Evolutionary conservation across 2,329 filamentous ascomycete species (phyloP).

Genomic region (Neophaeococcomyces aloes): DNA sequence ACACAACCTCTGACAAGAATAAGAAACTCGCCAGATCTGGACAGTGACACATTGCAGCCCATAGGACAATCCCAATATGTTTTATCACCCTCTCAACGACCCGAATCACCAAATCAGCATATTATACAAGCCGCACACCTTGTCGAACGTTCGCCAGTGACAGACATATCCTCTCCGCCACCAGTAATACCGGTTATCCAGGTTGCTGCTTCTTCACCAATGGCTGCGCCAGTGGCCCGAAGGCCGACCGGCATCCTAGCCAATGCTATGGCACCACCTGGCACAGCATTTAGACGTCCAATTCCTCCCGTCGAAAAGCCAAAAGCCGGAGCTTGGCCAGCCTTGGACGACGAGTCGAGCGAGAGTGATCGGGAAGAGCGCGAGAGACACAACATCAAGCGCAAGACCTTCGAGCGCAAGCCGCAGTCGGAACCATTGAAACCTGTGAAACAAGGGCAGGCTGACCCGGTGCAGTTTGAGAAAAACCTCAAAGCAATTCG

Average conservation of each 20-base stretch:
- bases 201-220: slow-evolving; percentile 80
- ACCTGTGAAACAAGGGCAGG: slow-evolving; percentile 23
- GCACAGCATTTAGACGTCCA: slow-evolving; percentile 57
- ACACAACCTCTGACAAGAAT: slow-evolving; percentile 25
- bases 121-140: slow-evolving; percentile 53
- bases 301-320: slow-evolving; percentile 31
- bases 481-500: neutral
- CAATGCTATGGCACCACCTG: slow-evolving; percentile 58
- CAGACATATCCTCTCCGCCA: slow-evolving; percentile 20
- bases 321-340: slow-evolving; percentile 46
- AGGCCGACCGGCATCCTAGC: slow-evolving; percentile 39
- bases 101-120: slow-evolving; percentile 12
- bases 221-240: slow-evolving; percentile 34
- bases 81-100: slow-evolving; percentile 18
- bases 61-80: too few species aligned
- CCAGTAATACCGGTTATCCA: slow-evolving; percentile 48
- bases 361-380: slow-evolving; percentile 40
- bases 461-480: slow-evolving; percentile 16
- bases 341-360: slow-evolving; percentile 55
- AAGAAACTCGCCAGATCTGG: slow-evolving; percentile 36
- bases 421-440: slow-evolving; percentile 19
- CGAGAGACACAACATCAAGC: slow-evolving; percentile 48
- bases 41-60: too few species aligned
- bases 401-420: slow-evolving; percentile 36
- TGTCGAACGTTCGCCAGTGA: slow-evolving; percentile 31